These are phyloP conservation scores for Neotropicomus parvogracilis DNA, from an alignment of 1,284 basidiomycete species.

Conservation along the genomic window DNA sequence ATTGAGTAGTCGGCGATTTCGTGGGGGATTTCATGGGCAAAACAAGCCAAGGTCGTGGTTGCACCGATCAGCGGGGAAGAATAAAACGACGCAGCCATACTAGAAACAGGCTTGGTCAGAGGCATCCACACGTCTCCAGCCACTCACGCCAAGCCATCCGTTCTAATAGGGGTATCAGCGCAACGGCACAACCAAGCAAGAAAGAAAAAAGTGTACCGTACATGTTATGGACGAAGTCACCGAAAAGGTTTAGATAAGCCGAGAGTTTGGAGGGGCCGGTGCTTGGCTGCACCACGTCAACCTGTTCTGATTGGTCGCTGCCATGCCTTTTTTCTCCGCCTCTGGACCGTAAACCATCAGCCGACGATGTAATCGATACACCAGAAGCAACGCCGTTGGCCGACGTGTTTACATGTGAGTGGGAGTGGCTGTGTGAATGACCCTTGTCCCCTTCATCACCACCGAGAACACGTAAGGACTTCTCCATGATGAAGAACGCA, in stretches of 20 bases:
- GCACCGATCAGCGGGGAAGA: slow-evolving; percentile 85
- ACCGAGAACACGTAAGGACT: slow-evolving; percentile 78
- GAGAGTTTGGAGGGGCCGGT: slow-evolving; percentile 72
- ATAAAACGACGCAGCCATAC: slow-evolving; percentile 90
- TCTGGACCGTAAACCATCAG: slow-evolving; percentile 34
- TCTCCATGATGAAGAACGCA: slow-evolving; percentile 87
- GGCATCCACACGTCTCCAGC: neutral
- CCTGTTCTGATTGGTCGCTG: slow-evolving; percentile 20
- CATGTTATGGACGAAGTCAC: slow-evolving; percentile 88
- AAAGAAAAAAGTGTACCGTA: slow-evolving; percentile 38
- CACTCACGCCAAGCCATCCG: slow-evolving; percentile 80
- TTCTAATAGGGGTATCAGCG: slow-evolving; percentile 43
- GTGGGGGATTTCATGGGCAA: slow-evolving; percentile 89
- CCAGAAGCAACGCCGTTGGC: slow-evolving; percentile 34
- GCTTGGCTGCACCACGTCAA: slow-evolving; percentile 25
- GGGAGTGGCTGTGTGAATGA: slow-evolving; percentile 59
- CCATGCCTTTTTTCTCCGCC: slow-evolving; percentile 27
- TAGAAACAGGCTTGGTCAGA: slow-evolving; percentile 29
- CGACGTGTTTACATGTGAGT: slow-evolving; percentile 38
- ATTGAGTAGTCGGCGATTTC: slow-evolving; percentile 93
- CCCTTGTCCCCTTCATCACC: slow-evolving; percentile 50
- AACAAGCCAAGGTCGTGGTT: slow-evolving; percentile 86
- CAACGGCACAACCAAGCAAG: slow-evolving; percentile 15
- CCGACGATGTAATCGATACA: slow-evolving; percentile 28
- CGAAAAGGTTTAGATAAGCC: slow-evolving; percentile 87